Evolutionary conservation across 169 alveolate genomes (phyloP).

Genomic region (Cystoisospora suis): DNA sequence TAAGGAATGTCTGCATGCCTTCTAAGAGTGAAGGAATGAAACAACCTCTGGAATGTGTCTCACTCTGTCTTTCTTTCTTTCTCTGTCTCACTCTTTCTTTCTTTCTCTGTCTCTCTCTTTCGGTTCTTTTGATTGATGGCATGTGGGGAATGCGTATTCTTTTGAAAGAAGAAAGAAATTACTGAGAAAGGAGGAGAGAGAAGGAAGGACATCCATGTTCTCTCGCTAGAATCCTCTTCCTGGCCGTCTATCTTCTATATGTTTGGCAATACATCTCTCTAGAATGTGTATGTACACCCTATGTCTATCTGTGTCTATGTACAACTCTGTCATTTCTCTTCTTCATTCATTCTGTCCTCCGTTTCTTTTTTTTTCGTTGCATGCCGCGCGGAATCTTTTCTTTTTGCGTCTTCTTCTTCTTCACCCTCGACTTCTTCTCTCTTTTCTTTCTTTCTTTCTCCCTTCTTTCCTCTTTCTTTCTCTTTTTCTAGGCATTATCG

Average conservation of each 20-base stretch:
- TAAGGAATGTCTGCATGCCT: too few relatives aligned
- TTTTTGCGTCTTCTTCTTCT: not conserved
- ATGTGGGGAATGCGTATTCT: too few relatives aligned
- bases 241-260: too few relatives aligned
- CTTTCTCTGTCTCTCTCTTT: not conserved
- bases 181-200: too few relatives aligned
- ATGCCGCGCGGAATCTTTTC: not conserved
- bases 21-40: too few relatives aligned
- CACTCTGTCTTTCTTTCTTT: too few relatives aligned
- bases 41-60: too few relatives aligned
- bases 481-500: conserved; percentile 66
- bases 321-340: not conserved
- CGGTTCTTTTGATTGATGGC: not conserved
- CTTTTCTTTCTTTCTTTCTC: not conserved
- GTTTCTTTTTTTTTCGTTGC: not conserved
- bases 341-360: not conserved
- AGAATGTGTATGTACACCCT: not conserved
- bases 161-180: too few relatives aligned
- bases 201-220: too few relatives aligned
- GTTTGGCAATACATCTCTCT: not conserved
- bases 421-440: not conserved
- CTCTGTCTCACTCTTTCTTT: not conserved
- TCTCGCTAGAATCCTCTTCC: too few relatives aligned
- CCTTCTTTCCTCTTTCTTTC: not conserved
- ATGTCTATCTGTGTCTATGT: not conserved